A percentile compares a stretch with the other conserved stretches of the same genome.
These are phyloP conservation scores for Przewalskia tangutica DNA, from an alignment of 257 asterid species.

Conservation along the genomic window DNA sequence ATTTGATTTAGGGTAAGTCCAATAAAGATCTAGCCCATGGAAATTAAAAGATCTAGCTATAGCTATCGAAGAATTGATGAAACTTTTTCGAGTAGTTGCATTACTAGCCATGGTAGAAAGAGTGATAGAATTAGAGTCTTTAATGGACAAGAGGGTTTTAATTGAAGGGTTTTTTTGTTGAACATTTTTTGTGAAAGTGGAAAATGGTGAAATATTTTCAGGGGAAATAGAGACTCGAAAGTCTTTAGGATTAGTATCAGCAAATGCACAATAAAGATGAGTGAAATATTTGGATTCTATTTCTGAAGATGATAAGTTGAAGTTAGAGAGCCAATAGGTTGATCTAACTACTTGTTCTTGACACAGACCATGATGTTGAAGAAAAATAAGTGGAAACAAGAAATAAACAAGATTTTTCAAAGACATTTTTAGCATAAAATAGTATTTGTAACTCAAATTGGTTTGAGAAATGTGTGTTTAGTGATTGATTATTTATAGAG, in stretches of 20 bases:
- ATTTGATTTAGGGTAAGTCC: conserved; percentile 7
- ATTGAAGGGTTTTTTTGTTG: conserved; percentile 1
- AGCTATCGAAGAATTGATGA: conserved; percentile 3
- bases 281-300: conserved; percentile 8
- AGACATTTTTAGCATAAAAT: neutral
- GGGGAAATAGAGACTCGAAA: neutral
- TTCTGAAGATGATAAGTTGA: neutral
- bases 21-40: conserved; percentile 7
- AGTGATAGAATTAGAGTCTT: neutral
- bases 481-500: neutral
- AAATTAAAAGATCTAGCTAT: conserved; percentile 3
- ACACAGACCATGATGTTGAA: neutral
- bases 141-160: conserved; percentile 8
- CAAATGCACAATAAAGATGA: conserved; percentile 11
- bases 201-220: neutral
- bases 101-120: conserved; percentile 3
- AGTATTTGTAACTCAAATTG: neutral
- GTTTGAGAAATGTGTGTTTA: neutral
- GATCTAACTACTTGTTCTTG: conserved; percentile 2
- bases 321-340: conserved; percentile 2
- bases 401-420: neutral
- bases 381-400: neutral
- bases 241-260: neutral
- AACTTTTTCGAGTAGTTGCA: neutral
- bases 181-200: conserved; percentile 7